Percentiles rank a stretch among this genome's conserved stretches.
Conservation (phyloP, 257 asterid genomes). For the Solanum pinnatisectum region DNA sequence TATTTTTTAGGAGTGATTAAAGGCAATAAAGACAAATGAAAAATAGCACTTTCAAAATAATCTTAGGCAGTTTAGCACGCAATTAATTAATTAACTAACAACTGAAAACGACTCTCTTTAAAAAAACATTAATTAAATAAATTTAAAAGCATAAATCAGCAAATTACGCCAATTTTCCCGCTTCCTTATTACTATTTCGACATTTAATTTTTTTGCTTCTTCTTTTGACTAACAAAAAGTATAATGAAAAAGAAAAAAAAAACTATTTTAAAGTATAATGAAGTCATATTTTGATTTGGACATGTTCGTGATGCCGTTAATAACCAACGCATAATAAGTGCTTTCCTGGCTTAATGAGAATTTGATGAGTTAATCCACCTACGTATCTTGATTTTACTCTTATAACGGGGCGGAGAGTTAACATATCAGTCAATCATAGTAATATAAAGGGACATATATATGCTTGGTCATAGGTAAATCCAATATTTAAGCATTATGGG, state of each 20-base stretch:
- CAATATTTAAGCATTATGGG: neutral
- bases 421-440: too few relatives aligned
- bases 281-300: neutral
- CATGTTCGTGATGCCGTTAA: neutral
- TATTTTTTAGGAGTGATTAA: neutral
- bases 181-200: neutral
- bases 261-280: neutral
- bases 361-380: neutral
- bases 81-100: neutral
- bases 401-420: neutral
- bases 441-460: too few relatives aligned
- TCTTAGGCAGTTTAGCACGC: neutral
- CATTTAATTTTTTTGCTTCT: neutral
- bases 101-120: neutral
- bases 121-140: too few relatives aligned
- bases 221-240: neutral
- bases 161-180: neutral
- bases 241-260: neutral
- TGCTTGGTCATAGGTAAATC: neutral
- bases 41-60: neutral
- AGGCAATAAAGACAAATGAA: neutral
- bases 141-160: neutral
- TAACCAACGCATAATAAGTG: too few relatives aligned
- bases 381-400: rapidly evolving
- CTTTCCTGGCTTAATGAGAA: neutral